Conservation (phyloP, 768 basidiomycete genomes). For the Macrolepiota fuliginosa region DNA sequence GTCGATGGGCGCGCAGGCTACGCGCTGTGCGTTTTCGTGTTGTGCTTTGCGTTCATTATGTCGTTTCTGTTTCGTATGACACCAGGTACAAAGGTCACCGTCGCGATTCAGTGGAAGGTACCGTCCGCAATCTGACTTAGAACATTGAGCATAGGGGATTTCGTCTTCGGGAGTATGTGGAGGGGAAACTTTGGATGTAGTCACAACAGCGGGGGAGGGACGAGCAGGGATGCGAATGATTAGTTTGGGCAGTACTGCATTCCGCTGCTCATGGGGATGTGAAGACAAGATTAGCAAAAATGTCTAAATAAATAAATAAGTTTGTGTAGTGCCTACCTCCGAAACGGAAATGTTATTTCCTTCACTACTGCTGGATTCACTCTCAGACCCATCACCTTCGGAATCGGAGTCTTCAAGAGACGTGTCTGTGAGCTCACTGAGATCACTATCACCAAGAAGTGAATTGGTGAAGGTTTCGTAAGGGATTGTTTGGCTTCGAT, state of each 20-base stretch:
- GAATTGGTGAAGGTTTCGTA: not conserved
- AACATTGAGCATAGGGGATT: not conserved
- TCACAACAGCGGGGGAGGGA: not conserved
- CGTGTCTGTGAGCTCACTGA: slow-evolving; percentile 23
- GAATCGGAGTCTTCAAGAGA: slow-evolving; percentile 19
- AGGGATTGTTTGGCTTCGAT: slow-evolving; percentile 14
- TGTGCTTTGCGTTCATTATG: not conserved
- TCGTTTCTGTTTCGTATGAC: not conserved
- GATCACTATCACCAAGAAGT: slow-evolving; percentile 29
- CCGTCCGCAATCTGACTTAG: not conserved
- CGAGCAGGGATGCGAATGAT: slow-evolving; percentile 1
- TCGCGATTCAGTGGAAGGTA: not conserved
- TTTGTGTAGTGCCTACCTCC: slow-evolving; percentile 2
- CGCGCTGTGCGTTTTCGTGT: not conserved
- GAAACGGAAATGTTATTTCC: not conserved
- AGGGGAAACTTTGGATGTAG: not conserved
- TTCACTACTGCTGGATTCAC: not conserved
- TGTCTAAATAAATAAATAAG: not conserved
- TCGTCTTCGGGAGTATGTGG: not conserved
- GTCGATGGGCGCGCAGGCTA: not conserved
- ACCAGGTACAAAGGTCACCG: not conserved
- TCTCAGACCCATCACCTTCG: slow-evolving; percentile 12
- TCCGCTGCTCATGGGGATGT: not conserved
- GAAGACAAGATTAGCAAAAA: not conserved
- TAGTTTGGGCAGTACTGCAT: not conserved